Conservation (phyloP, 192 early-diverging fungal species). For the Lobosporangium transversale region DNA sequence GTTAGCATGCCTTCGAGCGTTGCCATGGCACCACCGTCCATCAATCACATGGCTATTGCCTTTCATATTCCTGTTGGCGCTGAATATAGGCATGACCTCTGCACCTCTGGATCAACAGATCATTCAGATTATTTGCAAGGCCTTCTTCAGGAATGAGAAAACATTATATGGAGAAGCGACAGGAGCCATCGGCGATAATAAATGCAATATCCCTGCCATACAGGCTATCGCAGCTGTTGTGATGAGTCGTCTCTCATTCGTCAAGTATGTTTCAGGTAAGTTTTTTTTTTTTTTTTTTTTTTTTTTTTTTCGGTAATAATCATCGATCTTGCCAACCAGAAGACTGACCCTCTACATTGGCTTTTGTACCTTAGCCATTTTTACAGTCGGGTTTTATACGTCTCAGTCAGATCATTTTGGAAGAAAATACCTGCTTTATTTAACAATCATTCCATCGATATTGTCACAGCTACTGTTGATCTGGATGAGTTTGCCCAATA, state of each 20-base stretch:
- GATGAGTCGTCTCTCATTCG: constrained; percentile 12
- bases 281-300: not conserved
- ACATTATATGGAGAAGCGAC: not conserved
- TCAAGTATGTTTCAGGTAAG: constrained; percentile 38
- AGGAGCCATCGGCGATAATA: not conserved
- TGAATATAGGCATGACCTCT: constrained; percentile 10
- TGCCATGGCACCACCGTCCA: constrained; percentile 40
- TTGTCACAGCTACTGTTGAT: constrained; percentile 21
- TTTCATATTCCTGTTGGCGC: constrained; percentile 15
- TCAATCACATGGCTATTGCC: constrained; percentile 20
- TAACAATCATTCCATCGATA: constrained; percentile 22
- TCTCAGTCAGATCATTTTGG: constrained; percentile 27
- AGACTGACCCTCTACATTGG: not conserved
- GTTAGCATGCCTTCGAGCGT: constrained; percentile 8
- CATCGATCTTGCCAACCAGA: not conserved
- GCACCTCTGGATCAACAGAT: constrained; percentile 33
- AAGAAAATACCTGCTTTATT: constrained; percentile 18
- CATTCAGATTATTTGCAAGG: constrained; percentile 33
- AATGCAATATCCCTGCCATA: constrained; percentile 9
- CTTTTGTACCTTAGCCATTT: constrained; percentile 12
- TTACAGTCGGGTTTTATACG: constrained; percentile 30
- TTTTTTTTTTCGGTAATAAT: not conserved
- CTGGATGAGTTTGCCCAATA: constrained; percentile 22
- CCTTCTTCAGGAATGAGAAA: not conserved
- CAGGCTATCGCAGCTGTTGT: constrained; percentile 17